Percentiles rank a stretch among this genome's conserved stretches.
These are phyloP conservation scores for Xylariaceae sp. DNA, from an alignment of 2,329 filamentous ascomycete genomes.

Conservation along the genomic window DNA sequence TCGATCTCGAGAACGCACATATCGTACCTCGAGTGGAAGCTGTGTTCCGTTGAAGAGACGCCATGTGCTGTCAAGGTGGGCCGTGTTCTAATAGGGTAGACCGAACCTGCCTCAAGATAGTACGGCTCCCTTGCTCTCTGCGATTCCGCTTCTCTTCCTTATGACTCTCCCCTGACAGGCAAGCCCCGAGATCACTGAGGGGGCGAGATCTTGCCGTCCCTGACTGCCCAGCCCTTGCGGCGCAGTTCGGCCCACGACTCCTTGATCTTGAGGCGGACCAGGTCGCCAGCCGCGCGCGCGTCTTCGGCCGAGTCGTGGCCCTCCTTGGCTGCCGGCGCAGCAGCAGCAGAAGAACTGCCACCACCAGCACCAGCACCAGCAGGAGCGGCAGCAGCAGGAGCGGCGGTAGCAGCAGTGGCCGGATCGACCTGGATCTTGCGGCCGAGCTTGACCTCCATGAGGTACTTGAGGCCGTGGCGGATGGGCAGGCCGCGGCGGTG, in stretches of 20 bases:
- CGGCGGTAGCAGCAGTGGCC: constrained; percentile 23
- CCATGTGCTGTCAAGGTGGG: too few species aligned
- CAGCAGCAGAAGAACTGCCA: neutral
- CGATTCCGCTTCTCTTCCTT: neutral
- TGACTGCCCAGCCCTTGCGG: constrained; percentile 58
- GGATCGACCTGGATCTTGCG: constrained; percentile 69
- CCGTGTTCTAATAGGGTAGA: too few species aligned
- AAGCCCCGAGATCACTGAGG: constrained; percentile 19
- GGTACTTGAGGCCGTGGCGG: constrained; percentile 67
- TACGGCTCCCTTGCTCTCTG: neutral
- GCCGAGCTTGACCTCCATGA: constrained; percentile 63
- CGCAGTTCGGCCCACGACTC: constrained; percentile 64
- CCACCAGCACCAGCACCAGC: neutral
- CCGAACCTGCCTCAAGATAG: neutral
- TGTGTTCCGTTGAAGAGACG: too few species aligned
- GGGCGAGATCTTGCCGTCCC: constrained; percentile 38
- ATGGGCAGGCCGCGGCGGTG: constrained; percentile 69
- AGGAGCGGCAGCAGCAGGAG: too few species aligned
- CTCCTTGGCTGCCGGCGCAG: constrained; percentile 30
- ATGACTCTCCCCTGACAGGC: neutral
- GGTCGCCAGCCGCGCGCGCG: constrained; percentile 77
- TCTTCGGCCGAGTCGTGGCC: constrained; percentile 95
- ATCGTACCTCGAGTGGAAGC: too few species aligned
- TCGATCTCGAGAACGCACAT: too few species aligned
- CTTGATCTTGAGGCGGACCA: constrained; percentile 65